A percentile compares a stretch with the other conserved stretches of the same genome.
These are phyloP conservation scores for Suhomyces wounanorum DNA, from an alignment of 1,139 yeast genomes.

Conservation along the genomic window DNA sequence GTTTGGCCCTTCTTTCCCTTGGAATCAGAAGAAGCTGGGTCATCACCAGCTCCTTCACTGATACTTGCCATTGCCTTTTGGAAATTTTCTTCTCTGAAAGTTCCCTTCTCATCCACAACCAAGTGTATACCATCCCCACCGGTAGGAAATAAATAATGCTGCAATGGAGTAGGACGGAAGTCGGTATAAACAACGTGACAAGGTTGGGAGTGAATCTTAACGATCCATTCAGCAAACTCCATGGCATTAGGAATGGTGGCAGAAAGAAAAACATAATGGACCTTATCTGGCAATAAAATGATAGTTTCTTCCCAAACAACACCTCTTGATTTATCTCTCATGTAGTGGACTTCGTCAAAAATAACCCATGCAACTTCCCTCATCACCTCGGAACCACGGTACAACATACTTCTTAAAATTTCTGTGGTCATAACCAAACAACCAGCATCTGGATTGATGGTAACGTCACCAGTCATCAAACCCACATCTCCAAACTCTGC, in stretches of 20 bases:
- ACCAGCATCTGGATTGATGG: conserved; percentile 94
- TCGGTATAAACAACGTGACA: conserved; percentile 98
- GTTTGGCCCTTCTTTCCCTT: conserved; percentile 81
- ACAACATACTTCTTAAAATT: conserved; percentile 87
- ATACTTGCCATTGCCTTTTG: conserved; percentile 98
- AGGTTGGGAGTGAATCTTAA: conserved; percentile 91
- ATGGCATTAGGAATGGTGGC: conserved; percentile 98
- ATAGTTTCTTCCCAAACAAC: conserved; percentile 99
- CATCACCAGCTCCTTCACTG: conserved; percentile 81
- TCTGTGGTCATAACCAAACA: conserved; percentile 98
- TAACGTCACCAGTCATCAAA: conserved; percentile 96
- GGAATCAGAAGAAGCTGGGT: conserved; percentile 60
- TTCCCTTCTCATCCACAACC: conserved; percentile 96
- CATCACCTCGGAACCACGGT: conserved; percentile 92
- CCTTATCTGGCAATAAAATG: conserved; percentile 92
- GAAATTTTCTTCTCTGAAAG: conserved; percentile 94
- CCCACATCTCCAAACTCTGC: conserved; percentile 97
- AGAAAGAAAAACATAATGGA: conserved; percentile 80
- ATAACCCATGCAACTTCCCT: conserved; percentile 97
- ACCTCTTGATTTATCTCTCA: conserved; percentile 95
- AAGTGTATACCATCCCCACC: conserved; percentile 97
- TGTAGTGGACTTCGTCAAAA: conserved; percentile 94
- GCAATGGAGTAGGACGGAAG: conserved; percentile 97
- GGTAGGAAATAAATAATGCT: conserved; percentile 95
- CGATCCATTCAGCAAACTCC: conserved; percentile 99